A percentile compares a stretch with the other conserved stretches of the same genome.
Evolutionary conservation across 331 rosid genomes (phyloP).

Genomic region (Quercus lobata): DNA sequence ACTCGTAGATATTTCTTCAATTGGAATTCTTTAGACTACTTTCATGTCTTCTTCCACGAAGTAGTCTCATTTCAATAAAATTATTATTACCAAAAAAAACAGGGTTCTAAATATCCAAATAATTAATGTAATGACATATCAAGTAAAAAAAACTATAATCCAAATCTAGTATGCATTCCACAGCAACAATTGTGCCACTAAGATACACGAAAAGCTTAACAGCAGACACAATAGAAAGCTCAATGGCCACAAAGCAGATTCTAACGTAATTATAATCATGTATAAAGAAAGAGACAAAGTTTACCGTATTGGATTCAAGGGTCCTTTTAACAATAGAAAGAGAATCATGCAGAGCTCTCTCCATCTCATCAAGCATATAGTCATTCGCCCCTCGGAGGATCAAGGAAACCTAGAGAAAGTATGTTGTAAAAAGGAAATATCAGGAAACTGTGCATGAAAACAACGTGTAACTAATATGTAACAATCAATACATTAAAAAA

Average conservation of each 20-base stretch:
- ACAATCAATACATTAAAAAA: not conserved
- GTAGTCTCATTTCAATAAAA: too few species aligned
- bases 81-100: not conserved
- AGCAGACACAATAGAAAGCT: not conserved
- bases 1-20: not conserved
- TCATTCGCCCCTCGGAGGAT: slow-evolving; percentile 97
- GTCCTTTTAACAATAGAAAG: slow-evolving; percentile 93
- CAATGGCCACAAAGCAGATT: not conserved
- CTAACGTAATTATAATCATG: not conserved
- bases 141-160: not conserved
- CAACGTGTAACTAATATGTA: not conserved
- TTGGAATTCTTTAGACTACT: too few species aligned
- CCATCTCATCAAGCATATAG: slow-evolving; percentile 99
- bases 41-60: too few species aligned
- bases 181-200: not conserved
- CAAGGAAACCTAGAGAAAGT: slow-evolving; percentile 72
- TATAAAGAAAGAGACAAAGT: slow-evolving; percentile 5
- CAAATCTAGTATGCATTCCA: not conserved
- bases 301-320: slow-evolving; percentile 88
- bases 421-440: not conserved
- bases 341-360: slow-evolving; percentile 96
- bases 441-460: not conserved
- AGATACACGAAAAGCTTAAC: not conserved
- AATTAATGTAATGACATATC: not conserved
- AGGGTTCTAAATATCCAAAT: not conserved